Evolutionary conservation across 2,329 filamentous ascomycete species (phyloP), one percentile per base, ranked within the genome.

Genomic region (Onygena corvina): DNA sequence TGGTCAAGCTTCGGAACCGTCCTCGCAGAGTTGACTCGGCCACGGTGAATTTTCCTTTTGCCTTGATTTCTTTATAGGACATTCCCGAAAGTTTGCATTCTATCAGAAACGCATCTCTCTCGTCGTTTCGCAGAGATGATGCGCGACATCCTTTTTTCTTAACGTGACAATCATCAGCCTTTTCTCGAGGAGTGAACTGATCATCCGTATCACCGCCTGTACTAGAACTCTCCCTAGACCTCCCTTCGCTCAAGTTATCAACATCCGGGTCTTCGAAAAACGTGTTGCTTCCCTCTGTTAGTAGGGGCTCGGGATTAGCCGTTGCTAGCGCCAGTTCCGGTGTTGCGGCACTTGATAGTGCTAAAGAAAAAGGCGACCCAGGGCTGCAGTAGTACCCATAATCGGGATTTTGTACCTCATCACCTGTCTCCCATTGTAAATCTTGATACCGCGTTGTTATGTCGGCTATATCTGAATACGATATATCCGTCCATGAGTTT

Each of bases 11-110:
- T 23, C 71, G 65, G 49, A 67, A 72, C 16, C 71, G 62, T 1
- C 71, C 71, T 21, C 71, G 65, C 2, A 73, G 59, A 1, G 71
- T 73, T 3, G 71, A 73, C 48, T 73, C 71, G 0, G 71, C 69
- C 51, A 72, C 70, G 20, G 61, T 63, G 52, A 72, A 71, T 0
- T 60, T 59, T 1, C 68, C 67, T 1, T 62, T 56, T 18, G 60
- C 59, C 52, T 71, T 72, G 55, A 73, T 73, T 7, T 71, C 64
- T 49, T 67, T 71, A 59, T 73, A 73, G 1, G 70, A 71, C 20
- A 70, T 58, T 0, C 69, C 70, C 6, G 60, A 57, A 3, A 58
- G 59, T 51, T 71, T 71, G 50, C 61, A 66, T 7, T 62, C 54
- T 7, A 73, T 60, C 3, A 73, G 56, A 44, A 69, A 65, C 2